Percentiles rank a stretch among this genome's conserved stretches.
phyloP scores from a whole-genome alignment of 768 basidiomycete species.

The Trametes cubensis region DNA sequence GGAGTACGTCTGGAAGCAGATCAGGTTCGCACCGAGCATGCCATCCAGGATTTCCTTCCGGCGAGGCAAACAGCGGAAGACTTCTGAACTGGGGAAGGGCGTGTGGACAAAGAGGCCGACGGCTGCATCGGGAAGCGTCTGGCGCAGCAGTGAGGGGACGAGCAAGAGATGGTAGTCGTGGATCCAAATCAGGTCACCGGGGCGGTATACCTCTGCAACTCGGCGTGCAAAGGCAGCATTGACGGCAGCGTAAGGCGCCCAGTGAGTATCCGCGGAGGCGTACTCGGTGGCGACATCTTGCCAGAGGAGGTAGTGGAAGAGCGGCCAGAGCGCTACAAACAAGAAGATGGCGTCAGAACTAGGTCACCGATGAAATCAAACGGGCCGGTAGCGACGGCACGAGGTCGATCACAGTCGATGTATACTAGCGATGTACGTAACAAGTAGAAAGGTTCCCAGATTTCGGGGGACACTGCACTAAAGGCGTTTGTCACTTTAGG shows the following conservation, averaged over 20 bases:
- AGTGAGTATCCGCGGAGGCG: slow-evolving; percentile 82
- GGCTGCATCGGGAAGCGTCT: slow-evolving; percentile 64
- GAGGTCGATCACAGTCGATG: background rate
- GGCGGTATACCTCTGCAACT: slow-evolving; percentile 72
- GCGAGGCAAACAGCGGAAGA: slow-evolving; percentile 67
- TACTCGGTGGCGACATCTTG: slow-evolving; percentile 93
- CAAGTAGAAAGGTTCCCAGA: slow-evolving; percentile 14
- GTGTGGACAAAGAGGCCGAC: slow-evolving; percentile 97
- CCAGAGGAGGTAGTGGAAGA: slow-evolving; percentile 98
- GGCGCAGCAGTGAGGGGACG: slow-evolving; percentile 82
- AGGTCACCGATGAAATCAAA: background rate
- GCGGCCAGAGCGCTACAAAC: slow-evolving; percentile 83
- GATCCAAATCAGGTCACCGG: slow-evolving; percentile 88
- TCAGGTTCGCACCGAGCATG: slow-evolving; percentile 95
- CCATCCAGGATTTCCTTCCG: slow-evolving; percentile 95
- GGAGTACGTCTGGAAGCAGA: slow-evolving; percentile 93
- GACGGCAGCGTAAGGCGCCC: slow-evolving; percentile 77
- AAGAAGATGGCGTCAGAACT: background rate
- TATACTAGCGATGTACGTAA: slow-evolving; percentile 1
- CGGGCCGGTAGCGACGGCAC: background rate
- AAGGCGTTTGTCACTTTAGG: background rate
- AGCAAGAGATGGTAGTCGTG: slow-evolving; percentile 97
- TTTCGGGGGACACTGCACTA: background rate
- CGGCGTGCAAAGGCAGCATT: slow-evolving; percentile 81
- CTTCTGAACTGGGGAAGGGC: slow-evolving; percentile 95